Evolutionary conservation across 2,329 filamentous ascomycete genomes (phyloP).

Genomic region (Colletotrichum musae): DNA sequence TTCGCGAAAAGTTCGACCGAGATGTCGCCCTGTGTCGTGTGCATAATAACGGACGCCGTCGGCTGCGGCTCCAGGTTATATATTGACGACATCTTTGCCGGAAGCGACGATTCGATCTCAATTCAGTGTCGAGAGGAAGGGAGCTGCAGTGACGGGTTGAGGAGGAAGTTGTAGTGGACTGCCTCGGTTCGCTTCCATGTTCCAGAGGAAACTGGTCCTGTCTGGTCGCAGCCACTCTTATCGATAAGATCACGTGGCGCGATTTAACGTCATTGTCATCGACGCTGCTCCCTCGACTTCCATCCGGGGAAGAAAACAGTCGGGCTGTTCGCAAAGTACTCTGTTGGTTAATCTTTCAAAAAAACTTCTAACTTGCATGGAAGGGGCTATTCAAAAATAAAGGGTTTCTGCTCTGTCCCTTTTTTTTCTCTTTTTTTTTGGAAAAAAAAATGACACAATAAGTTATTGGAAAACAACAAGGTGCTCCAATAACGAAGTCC

Average conservation of each 20-base stretch:
- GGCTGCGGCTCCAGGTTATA: conserved; percentile 97
- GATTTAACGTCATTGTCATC: neutral
- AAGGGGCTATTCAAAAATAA: no score
- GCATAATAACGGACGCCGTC: conserved; percentile 90
- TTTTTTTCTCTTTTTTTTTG: no score
- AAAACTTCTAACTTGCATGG: no score
- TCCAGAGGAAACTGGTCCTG: neutral
- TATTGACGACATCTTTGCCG: conserved; percentile 81
- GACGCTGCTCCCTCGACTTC: conserved; percentile 1
- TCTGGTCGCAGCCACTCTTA: conserved; percentile 13
- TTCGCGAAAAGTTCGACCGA: conserved; percentile 95
- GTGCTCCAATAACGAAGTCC: no score
- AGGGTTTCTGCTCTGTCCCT: no score
- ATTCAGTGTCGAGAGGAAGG: neutral
- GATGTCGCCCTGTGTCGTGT: conserved; percentile 91
- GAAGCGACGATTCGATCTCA: neutral
- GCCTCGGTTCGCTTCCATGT: conserved; percentile 3
- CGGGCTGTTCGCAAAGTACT: no score
- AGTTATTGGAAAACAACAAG: no score
- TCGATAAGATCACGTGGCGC: conserved; percentile 40
- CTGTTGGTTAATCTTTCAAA: no score
- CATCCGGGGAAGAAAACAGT: neutral
- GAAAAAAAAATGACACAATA: no score
- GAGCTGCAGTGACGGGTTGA: neutral
- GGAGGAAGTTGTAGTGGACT: neutral